Evolutionary conservation across 2,329 filamentous ascomycete genomes (phyloP).

Genomic region (Parascedosporium putredinis): DNA sequence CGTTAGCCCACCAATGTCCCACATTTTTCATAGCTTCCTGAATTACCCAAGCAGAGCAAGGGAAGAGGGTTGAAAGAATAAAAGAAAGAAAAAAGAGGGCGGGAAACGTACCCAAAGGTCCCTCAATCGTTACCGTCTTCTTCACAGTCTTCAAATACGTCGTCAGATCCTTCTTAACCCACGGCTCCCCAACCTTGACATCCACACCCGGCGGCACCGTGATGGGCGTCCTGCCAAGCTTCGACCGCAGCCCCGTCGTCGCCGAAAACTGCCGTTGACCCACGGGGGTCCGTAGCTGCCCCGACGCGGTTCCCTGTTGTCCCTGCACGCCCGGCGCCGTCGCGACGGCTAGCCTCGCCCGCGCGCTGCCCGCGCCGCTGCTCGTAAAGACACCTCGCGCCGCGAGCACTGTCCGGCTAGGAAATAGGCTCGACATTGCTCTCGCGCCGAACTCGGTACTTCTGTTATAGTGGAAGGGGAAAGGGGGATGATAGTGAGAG

Average conservation of each 20-base stretch:
- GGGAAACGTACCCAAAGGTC: slow-evolving; percentile 58
- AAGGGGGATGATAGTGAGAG: too few relatives aligned
- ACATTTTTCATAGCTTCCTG: not conserved
- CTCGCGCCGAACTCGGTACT: too few relatives aligned
- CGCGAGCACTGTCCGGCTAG: slow-evolving; percentile 3
- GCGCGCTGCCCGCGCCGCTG: not conserved
- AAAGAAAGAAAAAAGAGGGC: not conserved
- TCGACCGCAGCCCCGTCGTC: slow-evolving; percentile 57
- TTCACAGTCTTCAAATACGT: slow-evolving; percentile 52
- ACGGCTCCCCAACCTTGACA: slow-evolving; percentile 57
- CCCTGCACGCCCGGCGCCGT: not conserved
- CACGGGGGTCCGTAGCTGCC: not conserved
- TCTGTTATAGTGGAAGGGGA: too few relatives aligned
- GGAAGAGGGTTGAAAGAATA: too few relatives aligned
- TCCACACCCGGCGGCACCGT: slow-evolving; percentile 77
- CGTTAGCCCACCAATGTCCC: not conserved
- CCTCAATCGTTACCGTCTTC: slow-evolving; percentile 63
- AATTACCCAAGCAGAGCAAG: too few relatives aligned
- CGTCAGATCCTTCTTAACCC: slow-evolving; percentile 40
- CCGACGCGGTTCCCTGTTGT: not conserved
- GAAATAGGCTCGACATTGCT: slow-evolving; percentile 8
- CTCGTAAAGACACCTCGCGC: not conserved
- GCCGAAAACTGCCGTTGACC: slow-evolving; percentile 52
- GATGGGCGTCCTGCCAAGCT: slow-evolving; percentile 74
- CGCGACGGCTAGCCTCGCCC: not conserved